Evolutionary conservation across 768 basidiomycete genomes (phyloP), one percentile per base, ranked within the genome.

Genomic region (Panaeolus cyanescens): DNA sequence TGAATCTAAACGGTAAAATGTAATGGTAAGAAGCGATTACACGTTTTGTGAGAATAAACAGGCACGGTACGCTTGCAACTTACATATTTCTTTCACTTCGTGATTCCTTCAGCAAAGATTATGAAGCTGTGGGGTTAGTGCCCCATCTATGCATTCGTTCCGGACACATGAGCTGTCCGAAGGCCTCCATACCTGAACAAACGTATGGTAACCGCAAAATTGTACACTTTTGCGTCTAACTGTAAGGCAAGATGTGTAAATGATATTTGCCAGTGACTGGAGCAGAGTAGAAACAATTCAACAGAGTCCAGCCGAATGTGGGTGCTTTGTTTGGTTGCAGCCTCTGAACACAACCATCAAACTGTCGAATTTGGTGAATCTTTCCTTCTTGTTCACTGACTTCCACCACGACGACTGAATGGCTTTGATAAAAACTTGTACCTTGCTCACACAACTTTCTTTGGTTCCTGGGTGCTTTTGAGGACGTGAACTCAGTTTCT

Each of bases 1-100:
- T 28, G 45, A 50, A 50, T 50, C 45, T 50, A 50, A 50, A 50
- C 45, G 45, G 45, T 50, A 50, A 50, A 50, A 50, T n/a, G 30
- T 50, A 6, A 8, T 50, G 45, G 12, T 50, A 25, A 17, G 30
- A 50, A 28, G 25, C 17, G 17, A 50, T 28, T 50, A 8, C 45
- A 50, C 45, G 45, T 25, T 12, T 12, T 28, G 25, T 50, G 45
- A 50, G 45, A 25, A 28, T 2, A 15, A 50, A 22, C 45, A 50
- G 45, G 45, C 45, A 50, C 45, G 15, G 25, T 50, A 50, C 13
- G 30, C 5, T 15, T 50, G 25, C 30, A 42, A 8, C 30, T 50
- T 28, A 13, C 12, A 22, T 28, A 28, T 25, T 50, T 50, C 25
- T 39, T 39, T 28, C 45, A 30, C 25, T 42, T 42, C 39, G 6